Base-by-base conservation (phyloP, 2,329 filamentous ascomycete genomes). In the Amauroascus verrucosus region DNA sequence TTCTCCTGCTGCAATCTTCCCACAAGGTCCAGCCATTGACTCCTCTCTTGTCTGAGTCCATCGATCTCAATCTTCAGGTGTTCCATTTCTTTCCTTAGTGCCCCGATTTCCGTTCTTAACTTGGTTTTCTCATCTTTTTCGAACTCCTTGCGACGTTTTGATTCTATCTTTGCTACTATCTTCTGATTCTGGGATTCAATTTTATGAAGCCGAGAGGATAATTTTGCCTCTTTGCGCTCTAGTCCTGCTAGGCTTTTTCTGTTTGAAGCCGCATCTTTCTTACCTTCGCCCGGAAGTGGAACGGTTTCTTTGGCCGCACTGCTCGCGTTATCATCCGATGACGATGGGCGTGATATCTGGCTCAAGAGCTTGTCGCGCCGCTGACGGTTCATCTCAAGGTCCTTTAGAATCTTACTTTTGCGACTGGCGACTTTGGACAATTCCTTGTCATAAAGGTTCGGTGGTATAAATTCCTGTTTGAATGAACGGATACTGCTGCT, bases 1-100 rank as follows among this genome's bases (percentile, higher is more conserved):
- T 82, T 82, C 68, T 82, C 78, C 41, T 67, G 70, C 66, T 83
- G 79, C 64, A 83, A 60, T 35, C 75, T 75, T 28, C 72, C 73
- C 56, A 82, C 70, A 63, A 80, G 72, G 61, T 65, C 64, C 48
- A 75, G 65, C 60, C 79, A 68, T 51, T 78, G 61, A 53, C 70
- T 68, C 50, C 77, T 74, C 64, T 81, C 78, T 38, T 66, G 59
- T 54, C 75, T 71, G 44, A 77, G 60, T 24, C 72, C 62, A 18
- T 75, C 72, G 9, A 73, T 68, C 60, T 77, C 79, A 45, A 72
- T 68, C 56, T 74, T 73, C 26, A 77, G 61, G 13, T 70, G 64
- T 0, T 68, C 65, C 7, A 79, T 62, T 53, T 75, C 73, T 35
- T 71, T 70, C 56, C 72, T 72, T 53, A 80, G 69, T 22, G 64